Conservation (phyloP, 164 flowering plant species). For the Cinnamomum micranthum region DNA sequence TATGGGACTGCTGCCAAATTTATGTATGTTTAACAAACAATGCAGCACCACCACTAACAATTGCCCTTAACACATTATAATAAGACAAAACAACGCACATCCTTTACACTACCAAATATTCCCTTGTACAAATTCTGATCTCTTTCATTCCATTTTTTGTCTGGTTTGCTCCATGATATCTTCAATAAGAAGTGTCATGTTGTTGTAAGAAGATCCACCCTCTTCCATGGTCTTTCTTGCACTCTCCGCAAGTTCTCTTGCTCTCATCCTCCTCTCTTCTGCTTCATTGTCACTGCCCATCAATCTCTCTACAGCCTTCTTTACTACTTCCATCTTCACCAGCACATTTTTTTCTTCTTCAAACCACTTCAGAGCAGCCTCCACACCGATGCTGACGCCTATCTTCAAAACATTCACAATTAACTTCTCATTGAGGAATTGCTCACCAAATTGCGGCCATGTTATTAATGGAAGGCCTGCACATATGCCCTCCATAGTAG, state of each 20-base stretch:
- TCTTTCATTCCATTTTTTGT: no score
- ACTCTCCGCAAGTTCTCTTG: slow-evolving; percentile 24
- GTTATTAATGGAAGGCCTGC: slow-evolving; percentile 56
- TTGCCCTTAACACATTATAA: no score
- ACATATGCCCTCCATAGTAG: slow-evolving; percentile 43
- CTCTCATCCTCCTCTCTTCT: slow-evolving; percentile 33
- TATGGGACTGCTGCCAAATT: no score
- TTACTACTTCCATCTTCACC: slow-evolving; percentile 33
- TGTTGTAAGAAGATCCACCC: slow-evolving; percentile 40
- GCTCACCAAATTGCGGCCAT: slow-evolving; percentile 59
- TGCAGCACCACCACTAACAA: no score
- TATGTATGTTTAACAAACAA: no score
- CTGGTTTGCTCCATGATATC: slow-evolving; percentile 12
- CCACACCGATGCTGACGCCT: slow-evolving; percentile 42
- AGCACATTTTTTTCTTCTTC: slow-evolving; percentile 27
- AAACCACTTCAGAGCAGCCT: slow-evolving; percentile 31
- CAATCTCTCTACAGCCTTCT: slow-evolving; percentile 23
- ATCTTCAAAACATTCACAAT: slow-evolving; percentile 35
- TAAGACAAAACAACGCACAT: no score
- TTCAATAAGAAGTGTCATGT: slow-evolving; percentile 27
- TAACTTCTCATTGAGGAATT: slow-evolving; percentile 53
- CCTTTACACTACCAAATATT: no score
- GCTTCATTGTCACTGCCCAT: slow-evolving; percentile 42
- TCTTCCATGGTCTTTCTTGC: slow-evolving; percentile 33
- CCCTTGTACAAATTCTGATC: no score